Percentiles rank a stretch among this genome's conserved stretches.
Evolutionary conservation across 768 basidiomycete genomes (phyloP).

Genomic region (Amanita muscaria): DNA sequence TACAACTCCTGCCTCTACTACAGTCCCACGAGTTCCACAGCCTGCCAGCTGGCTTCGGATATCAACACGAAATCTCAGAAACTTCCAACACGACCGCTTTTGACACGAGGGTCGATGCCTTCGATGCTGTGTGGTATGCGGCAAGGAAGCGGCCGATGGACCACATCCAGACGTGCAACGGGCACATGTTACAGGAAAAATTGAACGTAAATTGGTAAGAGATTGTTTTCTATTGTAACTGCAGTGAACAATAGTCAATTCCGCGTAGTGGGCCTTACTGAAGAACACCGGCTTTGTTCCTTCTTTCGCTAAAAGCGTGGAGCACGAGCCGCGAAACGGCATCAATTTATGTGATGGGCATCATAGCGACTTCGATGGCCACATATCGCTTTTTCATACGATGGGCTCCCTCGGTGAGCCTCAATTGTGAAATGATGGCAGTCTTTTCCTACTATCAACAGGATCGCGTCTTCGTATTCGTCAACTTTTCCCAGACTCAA

Average conservation of each 20-base stretch:
- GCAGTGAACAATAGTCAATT: slow-evolving; percentile 10
- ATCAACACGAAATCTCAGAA: slow-evolving; percentile 10
- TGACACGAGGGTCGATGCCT: slow-evolving; percentile 10
- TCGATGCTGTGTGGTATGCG: slow-evolving; percentile 10
- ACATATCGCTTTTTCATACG: too few species aligned
- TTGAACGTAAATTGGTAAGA: slow-evolving; percentile 8
- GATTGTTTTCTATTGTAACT: slow-evolving; percentile 10
- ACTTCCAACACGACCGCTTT: slow-evolving; percentile 10
- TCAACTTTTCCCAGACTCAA: too few species aligned
- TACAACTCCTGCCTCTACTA: slow-evolving; percentile 10
- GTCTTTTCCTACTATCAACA: too few species aligned
- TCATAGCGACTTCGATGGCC: too few species aligned
- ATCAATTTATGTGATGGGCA: too few species aligned
- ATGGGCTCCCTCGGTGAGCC: too few species aligned
- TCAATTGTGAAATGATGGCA: too few species aligned
- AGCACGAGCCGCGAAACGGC: too few species aligned
- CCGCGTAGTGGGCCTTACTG: slow-evolving; percentile 1
- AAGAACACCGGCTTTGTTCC: neutral
- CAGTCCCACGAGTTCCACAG: slow-evolving; percentile 11
- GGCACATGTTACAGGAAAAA: slow-evolving; percentile 7
- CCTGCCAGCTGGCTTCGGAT: slow-evolving; percentile 12
- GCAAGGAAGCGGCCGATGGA: slow-evolving; percentile 2
- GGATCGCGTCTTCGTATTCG: too few species aligned
- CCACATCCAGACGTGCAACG: slow-evolving; percentile 10
- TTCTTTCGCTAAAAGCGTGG: too few species aligned